Conservation (phyloP, 371 early-diverging fungal genomes). For the Mucor racemosus region DNA sequence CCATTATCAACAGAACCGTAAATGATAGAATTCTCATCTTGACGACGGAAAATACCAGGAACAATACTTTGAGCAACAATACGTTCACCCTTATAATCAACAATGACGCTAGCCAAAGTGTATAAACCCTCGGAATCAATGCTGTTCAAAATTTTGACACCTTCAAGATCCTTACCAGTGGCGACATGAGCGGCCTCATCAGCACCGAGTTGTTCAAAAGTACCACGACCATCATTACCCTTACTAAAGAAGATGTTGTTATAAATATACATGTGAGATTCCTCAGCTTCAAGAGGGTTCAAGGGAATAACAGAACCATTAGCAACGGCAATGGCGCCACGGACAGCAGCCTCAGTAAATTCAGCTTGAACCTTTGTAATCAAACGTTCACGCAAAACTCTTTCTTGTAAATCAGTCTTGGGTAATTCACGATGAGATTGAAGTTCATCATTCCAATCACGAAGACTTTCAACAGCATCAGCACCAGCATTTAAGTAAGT, state of each 20-base stretch:
- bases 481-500: slow-evolving; percentile 65
- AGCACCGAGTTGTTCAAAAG: slow-evolving; percentile 85
- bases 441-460: slow-evolving; percentile 97
- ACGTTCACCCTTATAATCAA: slow-evolving; percentile 91
- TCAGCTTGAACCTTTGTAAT: slow-evolving; percentile 85
- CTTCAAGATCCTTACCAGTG: slow-evolving; percentile 92
- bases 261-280: slow-evolving; percentile 89
- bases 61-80: slow-evolving; percentile 93
- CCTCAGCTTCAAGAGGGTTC: slow-evolving; percentile 79
- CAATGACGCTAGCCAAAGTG: slow-evolving; percentile 87
- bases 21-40: slow-evolving; percentile 80
- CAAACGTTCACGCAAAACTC: slow-evolving; percentile 85
- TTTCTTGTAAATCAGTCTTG: slow-evolving; percentile 75
- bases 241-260: slow-evolving; percentile 96
- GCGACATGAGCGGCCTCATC: slow-evolving; percentile 92
- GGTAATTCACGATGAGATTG: slow-evolving; percentile 90
- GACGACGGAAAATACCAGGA: slow-evolving; percentile 83
- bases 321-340: slow-evolving; percentile 85
- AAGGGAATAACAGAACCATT: slow-evolving; percentile 79
- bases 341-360: slow-evolving; percentile 89
- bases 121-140: slow-evolving; percentile 78
- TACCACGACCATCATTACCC: slow-evolving; percentile 87
- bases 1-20: slow-evolving; percentile 93
- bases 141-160: slow-evolving; percentile 79
- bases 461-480: slow-evolving; percentile 76